These are phyloP conservation scores for Kwoniella pini DNA, from an alignment of 768 basidiomycete genomes.

Conservation along the genomic window DNA sequence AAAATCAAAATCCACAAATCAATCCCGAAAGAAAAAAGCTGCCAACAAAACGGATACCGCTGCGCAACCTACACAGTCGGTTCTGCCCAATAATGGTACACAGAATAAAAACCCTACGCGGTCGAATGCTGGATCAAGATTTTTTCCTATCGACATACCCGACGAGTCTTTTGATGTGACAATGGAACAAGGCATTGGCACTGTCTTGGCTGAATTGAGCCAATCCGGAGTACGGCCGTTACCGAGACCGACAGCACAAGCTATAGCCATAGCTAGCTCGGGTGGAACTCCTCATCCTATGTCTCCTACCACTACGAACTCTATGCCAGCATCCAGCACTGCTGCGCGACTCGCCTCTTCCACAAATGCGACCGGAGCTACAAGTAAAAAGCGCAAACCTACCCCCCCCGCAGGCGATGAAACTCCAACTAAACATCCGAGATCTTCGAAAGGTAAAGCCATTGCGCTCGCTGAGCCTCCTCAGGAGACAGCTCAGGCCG, in stretches of 20 bases:
- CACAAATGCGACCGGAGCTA: no score
- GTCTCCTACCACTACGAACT: not conserved
- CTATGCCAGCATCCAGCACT: no score
- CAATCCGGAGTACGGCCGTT: constrained; percentile 5
- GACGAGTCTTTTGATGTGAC: not conserved
- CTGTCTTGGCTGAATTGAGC: constrained; percentile 6
- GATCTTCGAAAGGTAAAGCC: not conserved
- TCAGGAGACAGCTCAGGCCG: not conserved
- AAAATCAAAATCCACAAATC: not conserved
- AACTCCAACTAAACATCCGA: not conserved
- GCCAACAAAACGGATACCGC: not conserved
- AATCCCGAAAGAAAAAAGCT: not conserved
- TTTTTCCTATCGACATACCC: not conserved
- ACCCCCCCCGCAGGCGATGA: not conserved
- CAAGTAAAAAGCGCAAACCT: constrained; percentile 11
- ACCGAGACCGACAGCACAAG: not conserved
- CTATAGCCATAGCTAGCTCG: not conserved
- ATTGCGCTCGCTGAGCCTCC: not conserved
- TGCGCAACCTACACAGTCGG: not conserved
- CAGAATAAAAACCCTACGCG: not conserved
- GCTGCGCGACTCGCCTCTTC: no score
- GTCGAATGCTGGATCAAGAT: not conserved
- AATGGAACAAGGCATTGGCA: constrained; percentile 14
- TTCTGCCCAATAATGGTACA: no score
- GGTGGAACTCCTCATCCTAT: not conserved